Evolutionary conservation across 2,329 filamentous ascomycete genomes (phyloP).

Genomic region (Kalaharituber pfeilii): DNA sequence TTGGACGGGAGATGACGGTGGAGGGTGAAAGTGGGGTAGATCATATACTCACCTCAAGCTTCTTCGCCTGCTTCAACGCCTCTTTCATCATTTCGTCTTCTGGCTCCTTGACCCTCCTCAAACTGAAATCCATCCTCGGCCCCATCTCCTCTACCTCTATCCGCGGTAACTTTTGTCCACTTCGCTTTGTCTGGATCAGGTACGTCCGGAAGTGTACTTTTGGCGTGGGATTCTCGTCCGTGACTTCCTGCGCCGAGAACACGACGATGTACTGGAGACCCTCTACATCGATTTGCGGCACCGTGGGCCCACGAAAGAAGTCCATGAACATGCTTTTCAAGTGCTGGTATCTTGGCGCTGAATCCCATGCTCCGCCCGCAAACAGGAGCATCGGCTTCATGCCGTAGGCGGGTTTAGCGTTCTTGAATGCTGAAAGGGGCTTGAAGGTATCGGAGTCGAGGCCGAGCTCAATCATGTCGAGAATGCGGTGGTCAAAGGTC

Average conservation of each 20-base stretch:
- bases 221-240: constrained; percentile 27
- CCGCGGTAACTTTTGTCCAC: constrained; percentile 68
- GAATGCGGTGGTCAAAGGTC: constrained; percentile 67
- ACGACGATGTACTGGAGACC: constrained; percentile 82
- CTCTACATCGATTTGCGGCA: constrained; percentile 78
- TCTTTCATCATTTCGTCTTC: constrained; percentile 70
- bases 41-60: constrained; percentile 51
- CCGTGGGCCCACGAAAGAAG: constrained; percentile 71
- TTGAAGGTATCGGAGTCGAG: constrained; percentile 59
- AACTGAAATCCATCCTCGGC: constrained; percentile 75
- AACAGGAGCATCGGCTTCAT: constrained; percentile 86
- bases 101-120: constrained; percentile 64
- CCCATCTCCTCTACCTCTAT: constrained; percentile 94
- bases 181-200: constrained; percentile 68
- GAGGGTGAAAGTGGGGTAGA: background rate
- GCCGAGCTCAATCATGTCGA: constrained; percentile 88
- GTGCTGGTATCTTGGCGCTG: constrained; percentile 64
- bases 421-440: constrained; percentile 57
- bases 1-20: background rate
- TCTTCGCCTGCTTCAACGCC: constrained; percentile 71
- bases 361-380: constrained; percentile 72
- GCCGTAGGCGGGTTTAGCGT: constrained; percentile 57
- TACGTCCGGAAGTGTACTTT: constrained; percentile 44
- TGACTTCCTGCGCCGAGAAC: constrained; percentile 54
- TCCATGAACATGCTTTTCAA: constrained; percentile 78